These are phyloP conservation scores for Pholiota molesta DNA, from an alignment of 768 basidiomycete genomes.

Conservation along the genomic window DNA sequence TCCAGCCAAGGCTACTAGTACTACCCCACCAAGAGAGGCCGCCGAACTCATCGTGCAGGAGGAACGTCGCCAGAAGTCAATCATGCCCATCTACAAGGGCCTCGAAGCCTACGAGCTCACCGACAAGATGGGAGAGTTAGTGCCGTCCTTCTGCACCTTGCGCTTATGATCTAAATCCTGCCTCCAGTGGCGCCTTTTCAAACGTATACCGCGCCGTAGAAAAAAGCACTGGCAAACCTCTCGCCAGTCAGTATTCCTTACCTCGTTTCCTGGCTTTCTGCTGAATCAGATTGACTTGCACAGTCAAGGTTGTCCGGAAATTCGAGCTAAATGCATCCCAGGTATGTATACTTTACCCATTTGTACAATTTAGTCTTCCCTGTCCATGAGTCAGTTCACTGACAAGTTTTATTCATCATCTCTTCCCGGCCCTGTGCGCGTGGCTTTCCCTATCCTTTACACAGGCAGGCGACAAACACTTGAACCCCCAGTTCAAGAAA, in stretches of 20 bases:
- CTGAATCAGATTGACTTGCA: constrained; percentile 24
- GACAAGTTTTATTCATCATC: constrained; percentile 22
- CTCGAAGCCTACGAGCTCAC: constrained; percentile 78
- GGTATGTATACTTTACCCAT: constrained; percentile 56
- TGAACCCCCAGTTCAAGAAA: constrained; percentile 94
- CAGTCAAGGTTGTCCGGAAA: constrained; percentile 95
- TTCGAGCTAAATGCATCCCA: constrained; percentile 89
- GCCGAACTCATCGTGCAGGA: constrained; percentile 77
- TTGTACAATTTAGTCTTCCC: constrained; percentile 22
- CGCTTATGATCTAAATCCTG: constrained; percentile 11
- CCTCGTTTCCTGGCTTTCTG: constrained; percentile 12
- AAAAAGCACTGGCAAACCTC: constrained; percentile 69
- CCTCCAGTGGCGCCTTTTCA: constrained; percentile 88
- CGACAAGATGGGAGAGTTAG: constrained; percentile 94
- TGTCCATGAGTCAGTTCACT: constrained; percentile 24
- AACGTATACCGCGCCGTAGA: constrained; percentile 95
- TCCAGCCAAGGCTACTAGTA: constrained; percentile 18
- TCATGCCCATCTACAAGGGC: constrained; percentile 86
- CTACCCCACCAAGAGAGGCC: constrained; percentile 33
- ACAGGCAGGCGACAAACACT: constrained; percentile 89
- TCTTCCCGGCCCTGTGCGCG: constrained; percentile 34
- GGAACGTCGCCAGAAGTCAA: constrained; percentile 70
- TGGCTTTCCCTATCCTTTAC: constrained; percentile 26
- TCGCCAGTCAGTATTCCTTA: constrained; percentile 66
- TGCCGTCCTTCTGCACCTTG: constrained; percentile 27